Conservation (phyloP, 179 eudicot genomes). For the Actinidia arguta region DNA sequence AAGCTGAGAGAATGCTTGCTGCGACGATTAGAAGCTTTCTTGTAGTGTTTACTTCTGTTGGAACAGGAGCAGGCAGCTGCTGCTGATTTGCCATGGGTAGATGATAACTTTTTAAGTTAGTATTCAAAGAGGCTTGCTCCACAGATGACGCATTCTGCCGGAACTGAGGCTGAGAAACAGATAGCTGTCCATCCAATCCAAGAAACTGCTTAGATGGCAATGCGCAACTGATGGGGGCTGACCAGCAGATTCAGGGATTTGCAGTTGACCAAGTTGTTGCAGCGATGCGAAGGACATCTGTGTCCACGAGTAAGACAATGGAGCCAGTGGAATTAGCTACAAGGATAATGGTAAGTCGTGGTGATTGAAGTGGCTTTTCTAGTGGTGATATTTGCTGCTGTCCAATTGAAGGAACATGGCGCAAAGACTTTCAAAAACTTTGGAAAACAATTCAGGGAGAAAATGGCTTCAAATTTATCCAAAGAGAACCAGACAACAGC, state of each 20-base stretch:
- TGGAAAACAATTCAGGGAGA: conserved; percentile 19
- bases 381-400: conserved; percentile 61
- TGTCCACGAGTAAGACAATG: conserved; percentile 50
- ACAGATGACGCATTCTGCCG: conserved; percentile 52
- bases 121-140: conserved; percentile 40
- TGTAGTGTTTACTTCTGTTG: conserved; percentile 87
- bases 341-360: conserved; percentile 56
- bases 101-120: conserved; percentile 40
- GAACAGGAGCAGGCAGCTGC: conserved; percentile 54
- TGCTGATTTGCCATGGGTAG: conserved; percentile 36
- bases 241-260: conserved; percentile 39
- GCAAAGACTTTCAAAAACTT: conserved; percentile 49
- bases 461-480: neutral
- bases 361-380: conserved; percentile 69
- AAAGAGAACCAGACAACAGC: neutral
- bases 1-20: conserved; percentile 84
- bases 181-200: conserved; percentile 40
- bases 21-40: conserved; percentile 90
- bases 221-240: conserved; percentile 58
- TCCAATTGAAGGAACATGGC: conserved; percentile 44
- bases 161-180: conserved; percentile 52
- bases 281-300: conserved; percentile 43
- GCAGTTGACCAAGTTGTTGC: conserved; percentile 52
- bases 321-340: conserved; percentile 45
- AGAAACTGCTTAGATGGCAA: conserved; percentile 48